Evolutionary conservation across 108 stramenopile species (phyloP), one percentile per base, ranked within the genome.

Genomic region (Schizochytrium sp.): DNA sequence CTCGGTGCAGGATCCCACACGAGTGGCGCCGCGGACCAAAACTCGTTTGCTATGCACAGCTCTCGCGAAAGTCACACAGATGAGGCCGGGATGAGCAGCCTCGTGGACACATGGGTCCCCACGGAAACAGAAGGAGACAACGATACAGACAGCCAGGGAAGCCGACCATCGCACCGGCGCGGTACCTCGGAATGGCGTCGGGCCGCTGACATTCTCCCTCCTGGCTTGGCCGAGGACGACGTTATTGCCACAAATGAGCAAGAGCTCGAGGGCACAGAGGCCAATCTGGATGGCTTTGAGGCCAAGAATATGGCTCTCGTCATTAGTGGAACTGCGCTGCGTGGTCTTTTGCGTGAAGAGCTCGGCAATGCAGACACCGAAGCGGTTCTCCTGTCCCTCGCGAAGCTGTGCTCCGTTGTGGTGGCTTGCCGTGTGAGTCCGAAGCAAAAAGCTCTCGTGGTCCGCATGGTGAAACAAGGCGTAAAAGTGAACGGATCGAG

Each of bases 371-470:
- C 90, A 23, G 90, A 92, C 5, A 90, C 96, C 53, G 95, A 96
- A 91, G 95, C 95, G 60, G 89, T 96, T 60, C 93, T 98, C n/a
- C 97, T 97, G 91, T 90, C 93, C 21, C 92, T 98, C 41, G 95
- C 96, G 18, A 96, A 95, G 87, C 92, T 91, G 29, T 97, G 95
- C 69, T 91, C 94, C 18, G 95, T 96, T 45, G 98, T 98, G 5
- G 97, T 98, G 88, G 98, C 98, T 47, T 98, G 98, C 69, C 95
- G 97, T 58, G 96, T 97, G 12, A 96, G 96, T 87, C 98, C 98
- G 19, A 93, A 93, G 58, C 97, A 98, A 91, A 98, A 98, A 89
- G 96, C 96, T 0, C 93, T 95, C 5, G 89, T 98, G 5, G 96
- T 98, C 41, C 93, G 94, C 60, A 91, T 97, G 87, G 97, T 97